Base-by-base conservation (phyloP, 257 asterid genomes). In the Solanum okadae region DNA sequence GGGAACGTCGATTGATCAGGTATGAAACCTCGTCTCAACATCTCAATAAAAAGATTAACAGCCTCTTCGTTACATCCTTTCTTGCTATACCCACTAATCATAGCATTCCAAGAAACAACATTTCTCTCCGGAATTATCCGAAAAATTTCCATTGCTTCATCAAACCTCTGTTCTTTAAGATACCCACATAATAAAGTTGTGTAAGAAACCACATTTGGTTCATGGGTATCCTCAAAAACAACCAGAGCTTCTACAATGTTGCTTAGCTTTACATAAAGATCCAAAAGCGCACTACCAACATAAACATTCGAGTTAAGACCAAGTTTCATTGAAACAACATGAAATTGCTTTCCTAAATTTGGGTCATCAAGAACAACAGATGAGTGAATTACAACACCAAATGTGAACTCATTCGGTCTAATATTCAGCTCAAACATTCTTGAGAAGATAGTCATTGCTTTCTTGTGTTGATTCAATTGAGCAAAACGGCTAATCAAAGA, bases 51-150 rank as follows among this genome's bases (percentile, higher is more conserved):
- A 46, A 93, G 92, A 88, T 88, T 91, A 49, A 94, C 92, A 16
- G 99, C 97, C 25, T 94, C 97, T 91, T 96, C 99, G 27, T 94
- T 94, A 37, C 89, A 88, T 49, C 98, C 99, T 3, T 85, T 89
- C 81, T 96, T 98, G 93, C 96, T 86, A 87, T 84, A 93, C 20
- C 99, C 98, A 79, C 95, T 91, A 76, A 95, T 93, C 98, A 96
- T 92, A 2, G 96, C 93, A 76, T 95, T 96, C 98, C 98, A 96
- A 44, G 95, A 89, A 87, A 95, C 94, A 78, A 91, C 98, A 90
- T 94, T 96, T 87, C 90, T 93, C 87, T 94, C 94, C 0, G 98
- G 98, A 90, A 95, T 94, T 20, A 88, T 82, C 52, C 90, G 67
- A 40, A 95, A 93, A 16, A 93, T 35, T 33, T 11, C 85, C 86